Evolutionary conservation across 2,329 filamentous ascomycete genomes (phyloP), one percentile per base, ranked within the genome.

Genomic region (Clarireedia sp.): DNA sequence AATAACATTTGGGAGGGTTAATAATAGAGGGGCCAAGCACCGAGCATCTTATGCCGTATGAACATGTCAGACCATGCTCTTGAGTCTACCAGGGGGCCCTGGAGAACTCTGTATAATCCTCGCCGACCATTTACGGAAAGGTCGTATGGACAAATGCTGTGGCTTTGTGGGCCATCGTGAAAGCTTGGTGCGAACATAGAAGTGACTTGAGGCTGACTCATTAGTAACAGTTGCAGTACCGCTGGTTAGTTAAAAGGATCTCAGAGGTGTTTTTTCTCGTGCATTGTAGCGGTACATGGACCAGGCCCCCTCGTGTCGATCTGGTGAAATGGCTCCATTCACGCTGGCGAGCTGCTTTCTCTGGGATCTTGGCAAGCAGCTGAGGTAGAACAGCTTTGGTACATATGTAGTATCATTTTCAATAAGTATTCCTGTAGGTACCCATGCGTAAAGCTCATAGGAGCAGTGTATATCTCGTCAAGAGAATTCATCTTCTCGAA

Each of bases 81-180:
- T 36, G 29, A 36, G 16, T 5, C 29, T 12, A 19, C 45, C 26
- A 17, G 45, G 52, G 46, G 38, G 29, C 38, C 17, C 36, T 19
- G 49, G 23, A 54, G 21, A 46, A 50, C 37, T 17, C 37, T n/a
- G 38, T 41, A n/a, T 36, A 21, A 49, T 47, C 33, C 21, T 54
- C 52, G 52, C 52, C 52, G 52, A 54, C 52, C 41, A 21, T 45
- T 23, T 21, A 54, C n/a, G 19, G 37, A 17, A 49, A 49, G 48
- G 52, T 54, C 45, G 52, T 50, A 54, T 54, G 49, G n/a, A 24
- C 24, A 19, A 19, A 54, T 54, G 52, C 38, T 43, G 52, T 54
- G 52, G 52, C 45, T 54, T 54, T 37, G 45, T 49, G 37, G 19
- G 40, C 29, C 9, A 40, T 50, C 37, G 24, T 50, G 23, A 10